Percentiles rank a stretch among this genome's conserved stretches.
Conservation (phyloP, 495 filamentous ascomycete species). For the Cenococcum geophilum region DNA sequence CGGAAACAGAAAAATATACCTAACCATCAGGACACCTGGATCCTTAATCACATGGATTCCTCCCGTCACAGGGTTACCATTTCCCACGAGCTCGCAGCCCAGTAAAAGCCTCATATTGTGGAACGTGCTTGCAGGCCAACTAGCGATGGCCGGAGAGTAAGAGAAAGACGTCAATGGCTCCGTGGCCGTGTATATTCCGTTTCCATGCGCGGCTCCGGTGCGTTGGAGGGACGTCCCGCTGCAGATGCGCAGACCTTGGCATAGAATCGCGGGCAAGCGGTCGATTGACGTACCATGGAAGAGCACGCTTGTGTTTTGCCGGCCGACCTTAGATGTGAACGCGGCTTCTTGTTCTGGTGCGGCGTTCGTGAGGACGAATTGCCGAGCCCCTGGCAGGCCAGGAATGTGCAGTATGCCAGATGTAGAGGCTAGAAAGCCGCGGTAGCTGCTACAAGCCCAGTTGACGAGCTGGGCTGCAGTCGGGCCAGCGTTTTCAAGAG, state of each 20-base stretch:
- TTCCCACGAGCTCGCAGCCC: constrained; percentile 34
- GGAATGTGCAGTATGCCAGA: constrained; percentile 29
- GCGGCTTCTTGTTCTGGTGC: constrained; percentile 27
- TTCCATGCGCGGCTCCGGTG: constrained; percentile 33
- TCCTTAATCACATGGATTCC: constrained; percentile 34
- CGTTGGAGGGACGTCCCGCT: constrained; percentile 30
- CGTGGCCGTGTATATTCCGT: constrained; percentile 36
- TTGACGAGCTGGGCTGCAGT: constrained; percentile 25
- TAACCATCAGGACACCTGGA: constrained; percentile 29
- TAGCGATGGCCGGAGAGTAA: constrained; percentile 16
- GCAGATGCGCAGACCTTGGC: constrained; percentile 30
- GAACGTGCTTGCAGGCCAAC: constrained; percentile 29
- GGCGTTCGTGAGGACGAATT: constrained; percentile 37
- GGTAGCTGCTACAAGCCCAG: constrained; percentile 33
- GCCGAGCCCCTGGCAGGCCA: constrained; percentile 30
- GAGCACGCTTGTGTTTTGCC: constrained; percentile 22
- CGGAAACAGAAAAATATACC: constrained; percentile 36
- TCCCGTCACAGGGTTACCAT: constrained; percentile 8
- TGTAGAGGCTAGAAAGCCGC: constrained; percentile 34
- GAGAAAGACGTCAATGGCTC: constrained; percentile 31
- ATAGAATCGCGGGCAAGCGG: constrained; percentile 33
- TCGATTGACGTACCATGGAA: constrained; percentile 38
- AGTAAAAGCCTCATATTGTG: constrained; percentile 30
- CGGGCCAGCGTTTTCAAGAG: constrained; percentile 8
- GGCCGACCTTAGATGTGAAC: constrained; percentile 19